Evolutionary conservation across 768 basidiomycete genomes (phyloP).

Genomic region (Tulasnella sp.): DNA sequence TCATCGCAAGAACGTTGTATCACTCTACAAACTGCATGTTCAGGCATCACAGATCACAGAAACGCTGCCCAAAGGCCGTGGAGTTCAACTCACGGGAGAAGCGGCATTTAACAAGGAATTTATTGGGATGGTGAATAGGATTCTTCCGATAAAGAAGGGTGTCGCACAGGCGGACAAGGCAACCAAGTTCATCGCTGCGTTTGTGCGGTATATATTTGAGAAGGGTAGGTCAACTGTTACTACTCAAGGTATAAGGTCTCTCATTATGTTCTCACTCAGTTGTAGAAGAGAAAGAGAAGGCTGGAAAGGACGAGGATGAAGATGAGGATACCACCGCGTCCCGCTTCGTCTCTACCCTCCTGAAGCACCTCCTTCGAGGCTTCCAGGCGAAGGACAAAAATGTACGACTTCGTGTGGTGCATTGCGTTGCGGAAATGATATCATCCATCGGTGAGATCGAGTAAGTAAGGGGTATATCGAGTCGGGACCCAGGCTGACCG

Average conservation of each 20-base stretch:
- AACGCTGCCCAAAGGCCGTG: conserved; percentile 36
- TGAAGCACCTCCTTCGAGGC: conserved; percentile 63
- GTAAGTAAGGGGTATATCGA: conserved; percentile 35
- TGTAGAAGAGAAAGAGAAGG: conserved; percentile 32
- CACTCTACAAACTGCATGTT: conserved; percentile 64
- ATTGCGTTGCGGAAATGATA: conserved; percentile 68
- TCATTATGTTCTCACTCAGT: neutral
- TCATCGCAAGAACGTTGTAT: conserved; percentile 81
- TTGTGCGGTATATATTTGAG: conserved; percentile 60
- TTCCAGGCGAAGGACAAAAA: conserved; percentile 79
- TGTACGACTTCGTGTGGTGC: conserved; percentile 67
- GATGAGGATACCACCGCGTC: conserved; percentile 54
- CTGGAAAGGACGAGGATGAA: conserved; percentile 33
- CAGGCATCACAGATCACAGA: conserved; percentile 47
- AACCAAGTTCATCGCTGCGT: conserved; percentile 71
- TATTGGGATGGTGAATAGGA: conserved; percentile 43
- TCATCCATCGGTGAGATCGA: conserved; percentile 72
- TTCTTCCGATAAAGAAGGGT: conserved; percentile 71
- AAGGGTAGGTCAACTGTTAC: conserved; percentile 41
- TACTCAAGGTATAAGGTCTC: neutral
- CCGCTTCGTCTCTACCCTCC: conserved; percentile 52
- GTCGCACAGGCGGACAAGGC: conserved; percentile 57
- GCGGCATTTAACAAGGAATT: conserved; percentile 59
- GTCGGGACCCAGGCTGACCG: conserved; percentile 5
- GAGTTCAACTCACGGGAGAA: conserved; percentile 57